Conservation (phyloP, 2,329 filamentous ascomycete genomes). For the Sarocladium strictum region DNA sequence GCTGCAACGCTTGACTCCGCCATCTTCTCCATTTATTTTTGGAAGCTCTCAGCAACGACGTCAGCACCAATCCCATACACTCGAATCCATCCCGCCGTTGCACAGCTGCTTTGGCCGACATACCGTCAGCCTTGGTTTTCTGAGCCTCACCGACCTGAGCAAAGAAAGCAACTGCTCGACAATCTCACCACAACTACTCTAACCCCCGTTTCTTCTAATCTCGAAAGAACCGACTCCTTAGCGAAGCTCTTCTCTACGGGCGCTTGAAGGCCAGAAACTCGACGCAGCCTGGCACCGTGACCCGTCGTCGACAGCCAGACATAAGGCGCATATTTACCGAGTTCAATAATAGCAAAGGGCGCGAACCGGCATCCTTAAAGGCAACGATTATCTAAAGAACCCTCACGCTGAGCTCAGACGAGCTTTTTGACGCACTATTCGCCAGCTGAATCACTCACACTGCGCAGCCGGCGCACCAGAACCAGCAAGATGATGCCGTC, state of each 20-base stretch:
- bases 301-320: not conserved
- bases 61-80: not conserved
- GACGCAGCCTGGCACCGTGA: not conserved
- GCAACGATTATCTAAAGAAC: too few species aligned
- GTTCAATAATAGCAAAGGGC: not conserved
- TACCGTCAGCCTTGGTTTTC: constrained; percentile 2
- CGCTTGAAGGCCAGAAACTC: not conserved
- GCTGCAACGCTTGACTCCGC: not conserved
- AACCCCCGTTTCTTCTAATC: not conserved
- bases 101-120: not conserved
- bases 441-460: not conserved
- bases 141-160: not conserved
- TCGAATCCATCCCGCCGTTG: not conserved
- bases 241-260: not conserved
- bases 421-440: not conserved
- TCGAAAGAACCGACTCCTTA: not conserved
- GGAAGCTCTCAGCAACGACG: not conserved
- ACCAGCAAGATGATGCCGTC: constrained; percentile 52
- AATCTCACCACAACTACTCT: not conserved
- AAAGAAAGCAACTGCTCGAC: not conserved
- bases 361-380: too few species aligned
- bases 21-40: not conserved
- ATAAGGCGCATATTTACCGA: too few species aligned
- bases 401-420: too few species aligned
- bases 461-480: constrained; percentile 1